Percentiles rank a stretch among this genome's conserved stretches.
Conservation (phyloP, 805 yeast genomes). For the Hanseniaspora clermontiae region DNA sequence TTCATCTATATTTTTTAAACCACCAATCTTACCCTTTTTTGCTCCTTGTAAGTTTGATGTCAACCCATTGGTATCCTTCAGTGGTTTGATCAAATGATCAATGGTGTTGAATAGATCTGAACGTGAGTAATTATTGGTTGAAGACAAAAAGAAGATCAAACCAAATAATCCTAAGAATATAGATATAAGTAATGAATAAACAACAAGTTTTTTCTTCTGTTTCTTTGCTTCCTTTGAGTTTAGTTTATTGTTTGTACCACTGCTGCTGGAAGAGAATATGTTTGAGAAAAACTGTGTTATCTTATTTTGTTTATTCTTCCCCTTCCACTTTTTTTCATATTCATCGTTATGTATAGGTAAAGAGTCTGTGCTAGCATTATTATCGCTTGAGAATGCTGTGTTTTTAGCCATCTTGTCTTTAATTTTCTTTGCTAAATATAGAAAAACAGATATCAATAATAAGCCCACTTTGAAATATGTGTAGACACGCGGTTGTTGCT, state of each 20-base stretch:
- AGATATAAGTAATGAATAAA: neutral
- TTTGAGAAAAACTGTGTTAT: neutral
- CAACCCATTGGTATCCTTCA: neutral
- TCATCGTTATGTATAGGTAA: conserved; percentile 2
- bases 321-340: conserved; percentile 6
- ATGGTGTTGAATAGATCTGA: conserved; percentile 1
- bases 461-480: conserved; percentile 4
- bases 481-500: neutral
- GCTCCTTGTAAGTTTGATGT: neutral
- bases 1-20: neutral
- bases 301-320: neutral
- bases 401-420: neutral
- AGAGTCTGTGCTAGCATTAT: neutral
- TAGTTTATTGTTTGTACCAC: neutral
- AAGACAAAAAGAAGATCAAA: neutral
- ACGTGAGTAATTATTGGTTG: neutral
- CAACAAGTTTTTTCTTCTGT: neutral
- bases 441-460: conserved; percentile 1
- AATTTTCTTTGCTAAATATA: conserved; percentile 6
- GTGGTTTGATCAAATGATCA: conserved; percentile 9
- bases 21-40: conserved; percentile 3
- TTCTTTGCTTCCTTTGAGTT: neutral
- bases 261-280: neutral
- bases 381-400: neutral
- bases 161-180: neutral